Percentiles rank a stretch among this genome's conserved stretches.
Evolutionary conservation across 306 rosid species (phyloP).

Genomic region (Pterocarpus santalinus): DNA sequence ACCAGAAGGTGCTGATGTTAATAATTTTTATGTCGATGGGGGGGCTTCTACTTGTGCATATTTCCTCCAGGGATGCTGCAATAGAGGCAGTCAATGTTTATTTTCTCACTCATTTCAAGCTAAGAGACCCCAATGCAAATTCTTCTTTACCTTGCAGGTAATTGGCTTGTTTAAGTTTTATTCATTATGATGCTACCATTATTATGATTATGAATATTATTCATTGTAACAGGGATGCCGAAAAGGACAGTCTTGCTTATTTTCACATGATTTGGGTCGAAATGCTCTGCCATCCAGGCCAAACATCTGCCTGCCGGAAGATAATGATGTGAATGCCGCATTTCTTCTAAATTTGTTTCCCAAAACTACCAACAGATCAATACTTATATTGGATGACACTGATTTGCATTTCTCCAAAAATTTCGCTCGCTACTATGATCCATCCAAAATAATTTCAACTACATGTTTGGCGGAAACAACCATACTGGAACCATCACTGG

Average conservation of each 20-base stretch:
- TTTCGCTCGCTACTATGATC: slow-evolving; percentile 58
- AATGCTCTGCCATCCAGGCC: slow-evolving; percentile 48
- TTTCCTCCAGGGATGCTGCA: slow-evolving; percentile 69
- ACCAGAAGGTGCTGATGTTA: slow-evolving; percentile 38
- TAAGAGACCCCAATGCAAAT: slow-evolving; percentile 74
- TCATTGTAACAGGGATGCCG: slow-evolving; percentile 77
- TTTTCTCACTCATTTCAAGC: slow-evolving; percentile 77
- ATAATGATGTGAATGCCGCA: slow-evolving; percentile 48
- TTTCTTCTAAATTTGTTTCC: slow-evolving; percentile 64
- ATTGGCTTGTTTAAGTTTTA: slow-evolving; percentile 25
- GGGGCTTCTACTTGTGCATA: slow-evolving; percentile 65
- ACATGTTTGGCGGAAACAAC: slow-evolving; percentile 61
- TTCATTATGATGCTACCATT: slow-evolving; percentile 35
- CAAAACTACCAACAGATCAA: slow-evolving; percentile 51
- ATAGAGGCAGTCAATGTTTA: slow-evolving; percentile 66
- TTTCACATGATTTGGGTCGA: slow-evolving; percentile 64
- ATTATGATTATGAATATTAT: slow-evolving; percentile 33
- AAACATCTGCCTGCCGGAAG: slow-evolving; percentile 66
- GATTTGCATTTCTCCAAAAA: slow-evolving; percentile 61
- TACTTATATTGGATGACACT: slow-evolving; percentile 80
- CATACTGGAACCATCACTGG: slow-evolving; percentile 58
- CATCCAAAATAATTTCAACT: slow-evolving; percentile 75
- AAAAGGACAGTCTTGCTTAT: slow-evolving; percentile 74
- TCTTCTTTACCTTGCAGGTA: slow-evolving; percentile 81
- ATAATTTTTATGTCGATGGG: slow-evolving; percentile 41